Base-by-base conservation (phyloP, 2,329 filamentous ascomycete species). In the Colletotrichum phormii region DNA sequence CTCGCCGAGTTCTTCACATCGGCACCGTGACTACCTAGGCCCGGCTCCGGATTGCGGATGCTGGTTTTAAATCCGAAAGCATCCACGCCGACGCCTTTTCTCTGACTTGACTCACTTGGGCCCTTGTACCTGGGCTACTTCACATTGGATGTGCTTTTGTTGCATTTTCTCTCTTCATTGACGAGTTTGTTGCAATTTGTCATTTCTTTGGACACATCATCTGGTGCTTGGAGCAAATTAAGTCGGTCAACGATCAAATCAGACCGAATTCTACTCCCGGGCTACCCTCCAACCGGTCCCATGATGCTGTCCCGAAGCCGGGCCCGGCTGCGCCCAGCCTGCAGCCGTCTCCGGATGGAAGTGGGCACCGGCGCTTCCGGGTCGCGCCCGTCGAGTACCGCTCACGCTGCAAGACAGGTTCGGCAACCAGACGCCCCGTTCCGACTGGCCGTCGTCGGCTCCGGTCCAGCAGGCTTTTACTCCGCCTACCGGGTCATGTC, bases 391-490 rank as follows among this genome's bases (percentile, higher is more conserved):
- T 60, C 59, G 33, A 60, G 53, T 46, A 70, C 65, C 22, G 51
- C 9, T 11, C 29, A 57, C 8, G 49, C 31, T 4, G n/a, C 55
- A n/a, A 73, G 71, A 24, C 64, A 55, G 67, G 73, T 64, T 66
- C 77, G 53, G 42, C 70, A 12, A 63, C 67, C 26, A 12, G 42
- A 75, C 12, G 51, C 64, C 60, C 89, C 90, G 2, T 91, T 96
- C 78, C 93, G 94, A 61, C 88, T 98, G 82, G 97, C 96, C 72
- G 89, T 98, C 75, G 90, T 98, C 77, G 97, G 96, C 64, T 98
- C 97, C 33, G 97, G 97, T 1, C 97, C 97, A 1, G 97, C 97
- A 13, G 97, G 97, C 3, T 99, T 98, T 86, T 99, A 99, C 81
- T 94, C 96, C 0, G 93, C 97, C 1, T 94, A 97, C 78, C 90